These are phyloP conservation scores for Dioszegia aurantiaca DNA, from an alignment of 768 basidiomycete genomes.

Conservation along the genomic window DNA sequence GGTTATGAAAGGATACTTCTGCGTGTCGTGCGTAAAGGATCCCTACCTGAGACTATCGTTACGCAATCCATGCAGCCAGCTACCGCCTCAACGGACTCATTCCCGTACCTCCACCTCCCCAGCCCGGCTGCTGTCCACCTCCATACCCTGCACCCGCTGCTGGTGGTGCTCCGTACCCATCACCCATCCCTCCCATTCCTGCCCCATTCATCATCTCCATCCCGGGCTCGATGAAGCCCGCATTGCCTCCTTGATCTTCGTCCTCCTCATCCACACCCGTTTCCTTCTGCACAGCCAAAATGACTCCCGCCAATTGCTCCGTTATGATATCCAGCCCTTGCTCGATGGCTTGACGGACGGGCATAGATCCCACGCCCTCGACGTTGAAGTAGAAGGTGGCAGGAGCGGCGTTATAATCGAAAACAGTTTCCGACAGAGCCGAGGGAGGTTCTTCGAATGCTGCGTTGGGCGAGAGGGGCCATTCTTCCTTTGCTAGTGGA, in stretches of 20 bases:
- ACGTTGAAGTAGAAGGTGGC: conserved; percentile 90
- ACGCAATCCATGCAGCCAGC: neutral
- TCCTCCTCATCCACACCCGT: conserved; percentile 45
- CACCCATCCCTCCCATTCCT: conserved; percentile 9
- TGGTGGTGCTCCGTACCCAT: conserved; percentile 14
- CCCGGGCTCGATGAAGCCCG: conserved; percentile 21
- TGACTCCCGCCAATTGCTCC: conserved; percentile 61
- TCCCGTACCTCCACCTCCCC: conserved; percentile 21
- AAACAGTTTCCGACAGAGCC: conserved; percentile 65
- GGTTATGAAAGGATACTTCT: conserved; percentile 8
- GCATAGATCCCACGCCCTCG: conserved; percentile 74
- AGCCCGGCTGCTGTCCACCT: conserved; percentile 11
- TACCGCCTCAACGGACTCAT: conserved; percentile 46
- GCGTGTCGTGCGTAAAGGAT: neutral
- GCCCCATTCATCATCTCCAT: conserved; percentile 25
- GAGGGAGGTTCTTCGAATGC: conserved; percentile 68
- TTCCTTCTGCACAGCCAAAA: conserved; percentile 57
- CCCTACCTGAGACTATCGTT: too few species aligned
- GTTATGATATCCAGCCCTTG: conserved; percentile 42
- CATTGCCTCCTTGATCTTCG: conserved; percentile 19
- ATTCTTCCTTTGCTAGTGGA: conserved; percentile 64
- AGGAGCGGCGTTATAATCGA: conserved; percentile 84
- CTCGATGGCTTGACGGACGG: conserved; percentile 45
- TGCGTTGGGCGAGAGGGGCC: conserved; percentile 86
- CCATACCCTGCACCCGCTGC: neutral